Evolutionary conservation across 2,329 filamentous ascomycete species (phyloP).

Genomic region (Aureobasidium sp.): DNA sequence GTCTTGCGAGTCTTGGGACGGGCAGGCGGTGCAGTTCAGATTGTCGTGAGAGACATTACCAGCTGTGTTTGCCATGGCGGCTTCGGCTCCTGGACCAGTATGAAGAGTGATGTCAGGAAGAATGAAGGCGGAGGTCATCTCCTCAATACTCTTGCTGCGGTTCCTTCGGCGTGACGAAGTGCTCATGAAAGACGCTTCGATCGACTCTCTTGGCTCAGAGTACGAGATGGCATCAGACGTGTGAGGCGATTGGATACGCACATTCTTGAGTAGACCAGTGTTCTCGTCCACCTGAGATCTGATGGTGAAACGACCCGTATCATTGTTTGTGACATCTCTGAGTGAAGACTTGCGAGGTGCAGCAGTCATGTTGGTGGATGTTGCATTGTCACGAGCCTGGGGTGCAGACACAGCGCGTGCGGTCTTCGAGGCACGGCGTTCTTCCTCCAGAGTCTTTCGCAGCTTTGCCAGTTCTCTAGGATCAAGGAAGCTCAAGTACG

Average conservation of each 20-base stretch:
- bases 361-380: slow-evolving; percentile 29
- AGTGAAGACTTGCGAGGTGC: slow-evolving; percentile 47
- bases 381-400: slow-evolving; percentile 28
- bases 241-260: slow-evolving; percentile 29
- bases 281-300: slow-evolving; percentile 17
- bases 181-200: slow-evolving; percentile 40
- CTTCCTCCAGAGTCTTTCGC: slow-evolving; percentile 47
- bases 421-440: slow-evolving; percentile 36
- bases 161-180: slow-evolving; percentile 41
- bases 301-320: slow-evolving; percentile 25
- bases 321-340: slow-evolving; percentile 39
- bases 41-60: slow-evolving; percentile 36
- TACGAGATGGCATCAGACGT: slow-evolving; percentile 22
- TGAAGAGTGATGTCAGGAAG: slow-evolving; percentile 52
- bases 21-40: slow-evolving; percentile 48
- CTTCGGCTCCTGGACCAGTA: slow-evolving; percentile 14
- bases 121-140: slow-evolving; percentile 52
- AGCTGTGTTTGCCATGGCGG: slow-evolving; percentile 15
- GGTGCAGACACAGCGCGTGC: slow-evolving; percentile 24
- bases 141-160: slow-evolving; percentile 39
- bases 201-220: slow-evolving; percentile 22
- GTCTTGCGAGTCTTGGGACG: slow-evolving; percentile 26
- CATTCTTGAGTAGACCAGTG: slow-evolving; percentile 24
- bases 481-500: slow-evolving; percentile 47
- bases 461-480: slow-evolving; percentile 44